These are phyloP conservation scores for Dalbergia oliveri DNA, from an alignment of 306 rosid genomes.

Conservation along the genomic window DNA sequence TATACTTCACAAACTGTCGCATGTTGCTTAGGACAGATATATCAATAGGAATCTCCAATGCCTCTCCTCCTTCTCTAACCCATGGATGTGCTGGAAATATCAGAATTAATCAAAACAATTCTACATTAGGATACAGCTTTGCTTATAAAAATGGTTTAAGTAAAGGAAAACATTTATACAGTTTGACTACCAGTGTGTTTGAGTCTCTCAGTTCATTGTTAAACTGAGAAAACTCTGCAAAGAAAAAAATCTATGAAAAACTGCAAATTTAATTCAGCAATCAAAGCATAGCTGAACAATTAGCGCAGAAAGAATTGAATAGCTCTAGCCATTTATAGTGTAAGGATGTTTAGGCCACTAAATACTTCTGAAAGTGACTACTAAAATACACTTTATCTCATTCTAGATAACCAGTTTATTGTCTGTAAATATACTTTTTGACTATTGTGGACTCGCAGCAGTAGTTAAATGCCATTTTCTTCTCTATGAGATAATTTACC, in stretches of 20 bases:
- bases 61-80: slow-evolving; percentile 98
- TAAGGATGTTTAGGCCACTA: background rate
- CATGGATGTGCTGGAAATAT: slow-evolving; percentile 88
- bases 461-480: background rate
- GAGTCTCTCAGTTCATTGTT: slow-evolving; percentile 16
- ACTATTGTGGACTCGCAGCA: slow-evolving; percentile 13
- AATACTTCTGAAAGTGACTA: slow-evolving; percentile 21
- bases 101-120: slow-evolving; percentile 40
- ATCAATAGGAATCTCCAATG: slow-evolving; percentile 94
- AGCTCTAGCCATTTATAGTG: background rate
- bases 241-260: slow-evolving; percentile 29
- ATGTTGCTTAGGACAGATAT: slow-evolving; percentile 92
- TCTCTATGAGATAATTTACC: slow-evolving; percentile 1
- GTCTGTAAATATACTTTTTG: slow-evolving; percentile 13
- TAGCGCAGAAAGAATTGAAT: background rate
- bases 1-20: slow-evolving; percentile 91
- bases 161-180: slow-evolving; percentile 4
- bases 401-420: background rate
- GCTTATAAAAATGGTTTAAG: background rate
- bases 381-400: background rate
- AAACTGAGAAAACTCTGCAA: slow-evolving; percentile 19
- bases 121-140: slow-evolving; percentile 16
- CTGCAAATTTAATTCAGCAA: slow-evolving; percentile 24
- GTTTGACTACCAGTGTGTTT: slow-evolving; percentile 27
- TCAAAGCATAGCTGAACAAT: background rate